A percentile compares a stretch with the other conserved stretches of the same genome.
These are phyloP conservation scores for Colletotrichum sp. DNA, from an alignment of 2,329 filamentous ascomycete genomes.

Conservation along the genomic window DNA sequence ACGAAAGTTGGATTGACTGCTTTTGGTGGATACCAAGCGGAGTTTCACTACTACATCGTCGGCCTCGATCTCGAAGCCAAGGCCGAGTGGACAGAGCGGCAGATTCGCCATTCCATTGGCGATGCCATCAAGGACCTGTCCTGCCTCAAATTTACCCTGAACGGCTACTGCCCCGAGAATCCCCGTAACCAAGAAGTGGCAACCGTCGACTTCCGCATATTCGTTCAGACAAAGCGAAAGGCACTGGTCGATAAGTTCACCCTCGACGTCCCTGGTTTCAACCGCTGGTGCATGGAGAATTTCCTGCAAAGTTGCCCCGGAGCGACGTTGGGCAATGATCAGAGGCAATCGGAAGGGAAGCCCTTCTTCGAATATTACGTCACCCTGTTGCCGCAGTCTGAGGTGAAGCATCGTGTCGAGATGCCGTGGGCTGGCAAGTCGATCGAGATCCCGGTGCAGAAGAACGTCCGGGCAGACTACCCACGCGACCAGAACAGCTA, in stretches of 20 bases:
- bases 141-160: slow-evolving; percentile 21
- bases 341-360: slow-evolving; percentile 27
- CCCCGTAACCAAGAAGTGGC: slow-evolving; percentile 23
- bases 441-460: slow-evolving; percentile 25
- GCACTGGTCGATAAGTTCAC: slow-evolving; percentile 17
- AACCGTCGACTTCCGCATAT: slow-evolving; percentile 25
- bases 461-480: slow-evolving; percentile 22
- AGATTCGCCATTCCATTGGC: slow-evolving; percentile 34
- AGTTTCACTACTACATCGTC: slow-evolving; percentile 25
- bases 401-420: slow-evolving; percentile 28
- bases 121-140: slow-evolving; percentile 25
- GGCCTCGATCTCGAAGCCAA: slow-evolving; percentile 27
- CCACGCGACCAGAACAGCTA: slow-evolving; percentile 24
- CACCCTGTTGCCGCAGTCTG: slow-evolving; percentile 27
- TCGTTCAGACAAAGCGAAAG: slow-evolving; percentile 8
- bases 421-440: slow-evolving; percentile 29
- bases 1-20: slow-evolving; percentile 33
- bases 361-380: slow-evolving; percentile 29
- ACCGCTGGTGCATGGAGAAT: slow-evolving; percentile 26
- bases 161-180: slow-evolving; percentile 22
- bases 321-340: slow-evolving; percentile 27
- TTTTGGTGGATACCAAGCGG: slow-evolving; percentile 28
- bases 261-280: slow-evolving; percentile 22
- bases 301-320: slow-evolving; percentile 28
- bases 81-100: slow-evolving; percentile 27